Evolutionary conservation across 2,329 filamentous ascomycete species (phyloP), one percentile per base, ranked within the genome.

Genomic region (Rutstroemia sp.): DNA sequence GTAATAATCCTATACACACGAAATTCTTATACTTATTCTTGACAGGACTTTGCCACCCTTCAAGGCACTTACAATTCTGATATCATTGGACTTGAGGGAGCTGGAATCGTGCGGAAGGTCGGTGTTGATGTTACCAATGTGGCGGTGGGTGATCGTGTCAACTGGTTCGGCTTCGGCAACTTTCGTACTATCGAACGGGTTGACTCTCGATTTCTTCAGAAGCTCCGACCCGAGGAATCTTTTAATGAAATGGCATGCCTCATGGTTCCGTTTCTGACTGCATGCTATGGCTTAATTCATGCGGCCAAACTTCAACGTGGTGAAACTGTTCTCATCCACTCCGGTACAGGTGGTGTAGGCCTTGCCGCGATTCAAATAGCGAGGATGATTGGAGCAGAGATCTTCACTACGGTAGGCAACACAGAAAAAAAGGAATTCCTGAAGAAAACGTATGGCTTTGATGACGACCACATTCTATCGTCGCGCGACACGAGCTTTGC

Each of bases 21-120:
- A 16, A 14, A n/a, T n/a, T 19, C 1, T 19, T 9, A 34, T 30
- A n/a, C 38, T 45, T 42, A 51, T 21, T 4, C 21, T 10, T n/a
- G 14, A 45, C 4, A 51, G 49, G 49, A 51, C 14, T 51, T 16
- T 19, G 38, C 38, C 17, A 51, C 49, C 10, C 49, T 51, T 1
- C 25, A 10, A 45, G 49, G 49, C 21, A 34, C 49, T 21, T 51
- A 51, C n/a, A 51, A 51, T 5, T 44, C 49, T 2, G 38, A 51
- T 5, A 12, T 34, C 5, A 4, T 54, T 5, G 51, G 51, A n/a
- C 19, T 54, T 12, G 42, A 54, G 66, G 80, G 81, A 25, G 78
- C 79, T 2, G 80, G 81, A 5, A 72, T 81, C 0, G 78, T 84
- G 7, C 80, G 82, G 30, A 77, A 81, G 52, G 65, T 81, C 3